These are phyloP conservation scores for Bruguiera hainesii DNA, from an alignment of 441 rosid species.

Conservation along the genomic window DNA sequence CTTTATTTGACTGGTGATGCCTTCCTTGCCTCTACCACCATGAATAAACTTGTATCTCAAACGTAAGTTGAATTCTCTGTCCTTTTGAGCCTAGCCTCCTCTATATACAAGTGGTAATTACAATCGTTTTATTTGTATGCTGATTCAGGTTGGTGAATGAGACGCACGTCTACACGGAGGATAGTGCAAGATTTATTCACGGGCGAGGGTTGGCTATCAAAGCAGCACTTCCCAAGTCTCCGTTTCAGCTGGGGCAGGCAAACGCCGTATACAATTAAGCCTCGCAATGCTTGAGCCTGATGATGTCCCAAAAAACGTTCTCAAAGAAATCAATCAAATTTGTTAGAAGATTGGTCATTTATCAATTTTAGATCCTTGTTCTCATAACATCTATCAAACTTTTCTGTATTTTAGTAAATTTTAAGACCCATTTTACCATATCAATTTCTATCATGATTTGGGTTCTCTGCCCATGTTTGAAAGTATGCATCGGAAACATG, in stretches of 20 bases:
- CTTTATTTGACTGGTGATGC: slow-evolving; percentile 69
- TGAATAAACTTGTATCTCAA: slow-evolving; percentile 68
- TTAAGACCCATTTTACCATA: too few species aligned
- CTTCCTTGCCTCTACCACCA: slow-evolving; percentile 66
- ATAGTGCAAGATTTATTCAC: slow-evolving; percentile 79
- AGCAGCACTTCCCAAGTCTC: slow-evolving; percentile 24
- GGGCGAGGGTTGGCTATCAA: slow-evolving; percentile 78
- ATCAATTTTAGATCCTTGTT: background rate
- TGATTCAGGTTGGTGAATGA: slow-evolving; percentile 70
- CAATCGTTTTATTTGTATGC: background rate
- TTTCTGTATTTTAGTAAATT: too few species aligned
- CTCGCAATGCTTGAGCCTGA: background rate
- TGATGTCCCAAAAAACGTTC: slow-evolving; percentile 6
- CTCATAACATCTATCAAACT: too few species aligned
- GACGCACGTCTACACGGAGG: slow-evolving; percentile 88
- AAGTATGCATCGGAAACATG: too few species aligned
- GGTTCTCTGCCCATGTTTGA: too few species aligned
- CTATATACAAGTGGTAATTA: too few species aligned
- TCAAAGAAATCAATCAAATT: slow-evolving; percentile 20
- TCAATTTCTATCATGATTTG: too few species aligned
- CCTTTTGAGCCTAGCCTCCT: background rate
- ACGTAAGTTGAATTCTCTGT: slow-evolving; percentile 41
- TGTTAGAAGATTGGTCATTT: slow-evolving; percentile 11
- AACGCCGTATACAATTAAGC: slow-evolving; percentile 28
- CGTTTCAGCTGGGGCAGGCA: slow-evolving; percentile 11